Conservation (phyloP, 2,329 filamentous ascomycete genomes). For the Purpureocillium takamizusanense region DNA sequence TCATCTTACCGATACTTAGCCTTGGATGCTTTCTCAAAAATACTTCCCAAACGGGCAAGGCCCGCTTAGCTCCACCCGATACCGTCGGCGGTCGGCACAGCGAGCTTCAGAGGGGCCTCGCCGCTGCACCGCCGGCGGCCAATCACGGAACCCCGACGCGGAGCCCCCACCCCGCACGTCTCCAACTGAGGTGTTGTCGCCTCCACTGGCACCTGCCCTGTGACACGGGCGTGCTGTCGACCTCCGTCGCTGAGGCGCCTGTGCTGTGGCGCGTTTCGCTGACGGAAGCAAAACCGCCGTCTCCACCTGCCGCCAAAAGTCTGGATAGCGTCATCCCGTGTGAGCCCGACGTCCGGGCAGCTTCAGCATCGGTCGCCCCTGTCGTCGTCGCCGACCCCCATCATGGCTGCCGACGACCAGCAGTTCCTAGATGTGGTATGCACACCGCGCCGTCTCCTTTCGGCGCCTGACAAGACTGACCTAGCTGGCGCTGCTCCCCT, state of each 20-base stretch:
- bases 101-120: too few relatives aligned
- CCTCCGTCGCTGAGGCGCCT: too few relatives aligned
- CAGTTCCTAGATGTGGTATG: conserved; percentile 70
- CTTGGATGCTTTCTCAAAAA: neutral
- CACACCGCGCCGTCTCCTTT: neutral
- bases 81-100: too few relatives aligned
- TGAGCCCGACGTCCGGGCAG: neutral
- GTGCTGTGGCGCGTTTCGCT: too few relatives aligned
- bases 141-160: conserved; percentile 6
- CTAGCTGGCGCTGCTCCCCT: conserved; percentile 33
- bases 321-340: conserved; percentile 4
- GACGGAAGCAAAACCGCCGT: conserved; percentile 1
- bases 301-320: neutral
- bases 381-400: conserved; percentile 16
- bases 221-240: too few relatives aligned
- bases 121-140: neutral
- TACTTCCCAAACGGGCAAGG: neutral
- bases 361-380: neutral
- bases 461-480: conserved; percentile 1
- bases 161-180: neutral
- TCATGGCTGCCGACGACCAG: conserved; percentile 72
- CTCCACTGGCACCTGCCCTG: too few relatives aligned
- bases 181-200: too few relatives aligned
- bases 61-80: neutral
- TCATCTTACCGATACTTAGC: too few relatives aligned